A percentile compares a stretch with the other conserved stretches of the same genome.
Evolutionary conservation across 371 early-diverging fungal species (phyloP).

Genomic region (Circinella umbellata): DNA sequence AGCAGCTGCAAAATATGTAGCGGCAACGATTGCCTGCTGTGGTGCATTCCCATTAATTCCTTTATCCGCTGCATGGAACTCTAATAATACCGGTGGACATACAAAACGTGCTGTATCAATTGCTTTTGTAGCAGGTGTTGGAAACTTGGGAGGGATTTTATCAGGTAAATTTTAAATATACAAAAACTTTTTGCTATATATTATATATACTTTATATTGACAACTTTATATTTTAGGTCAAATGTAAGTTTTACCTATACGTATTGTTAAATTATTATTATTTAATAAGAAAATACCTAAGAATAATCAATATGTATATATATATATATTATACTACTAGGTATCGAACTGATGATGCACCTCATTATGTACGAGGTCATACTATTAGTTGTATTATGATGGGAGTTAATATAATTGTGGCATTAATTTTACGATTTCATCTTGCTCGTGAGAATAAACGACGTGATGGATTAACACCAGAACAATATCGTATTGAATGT

Average conservation of each 20-base stretch:
- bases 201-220: background rate
- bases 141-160: slow-evolving; percentile 34
- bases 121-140: slow-evolving; percentile 62
- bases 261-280: too few relatives aligned
- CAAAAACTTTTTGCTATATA: background rate
- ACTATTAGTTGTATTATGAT: slow-evolving; percentile 48
- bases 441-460: slow-evolving; percentile 12
- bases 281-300: too few relatives aligned
- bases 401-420: slow-evolving; percentile 37
- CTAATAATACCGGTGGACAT: slow-evolving; percentile 66
- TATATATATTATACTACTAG: too few relatives aligned
- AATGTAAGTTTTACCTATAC: slow-evolving; percentile 14
- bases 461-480: slow-evolving; percentile 26
- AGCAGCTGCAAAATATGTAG: slow-evolving; percentile 39
- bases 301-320: too few relatives aligned
- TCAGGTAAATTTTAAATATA: background rate
- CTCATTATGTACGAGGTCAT: slow-evolving; percentile 55
- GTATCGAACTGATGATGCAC: slow-evolving; percentile 64
- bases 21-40: slow-evolving; percentile 52
- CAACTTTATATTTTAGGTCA: slow-evolving; percentile 25
- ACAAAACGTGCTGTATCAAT: slow-evolving; percentile 67
- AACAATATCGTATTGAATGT: slow-evolving; percentile 51
- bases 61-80: slow-evolving; percentile 63
- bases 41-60: slow-evolving; percentile 63
- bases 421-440: slow-evolving; percentile 25